Conservation (phyloP, 2,329 filamentous ascomycete genomes). For the Tolypocladium ophioglossoides region DNA sequence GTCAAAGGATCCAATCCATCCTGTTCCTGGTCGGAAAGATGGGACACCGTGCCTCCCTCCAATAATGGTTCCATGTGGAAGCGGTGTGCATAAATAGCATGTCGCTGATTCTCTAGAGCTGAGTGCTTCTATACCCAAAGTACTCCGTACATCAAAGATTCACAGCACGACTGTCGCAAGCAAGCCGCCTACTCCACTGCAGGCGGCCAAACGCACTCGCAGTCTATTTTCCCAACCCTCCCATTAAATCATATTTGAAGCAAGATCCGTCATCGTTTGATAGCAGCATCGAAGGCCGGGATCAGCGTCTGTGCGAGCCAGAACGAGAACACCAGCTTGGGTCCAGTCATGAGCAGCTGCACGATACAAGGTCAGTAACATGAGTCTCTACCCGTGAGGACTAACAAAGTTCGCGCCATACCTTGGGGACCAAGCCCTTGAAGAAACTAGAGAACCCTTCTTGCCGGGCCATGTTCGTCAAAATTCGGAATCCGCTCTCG, state of each 20-base stretch:
- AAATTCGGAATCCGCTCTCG: conserved; percentile 83
- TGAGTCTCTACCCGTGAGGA: not conserved
- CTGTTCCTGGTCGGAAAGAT: not conserved
- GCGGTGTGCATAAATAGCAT: not conserved
- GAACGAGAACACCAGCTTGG: conserved; percentile 98
- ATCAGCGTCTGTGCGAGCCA: conserved; percentile 98
- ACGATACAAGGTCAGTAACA: conserved; percentile 9
- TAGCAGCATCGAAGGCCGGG: conserved; percentile 63
- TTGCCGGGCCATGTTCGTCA: conserved; percentile 85
- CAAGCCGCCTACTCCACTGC: conserved; percentile 1
- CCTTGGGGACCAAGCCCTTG: conserved; percentile 93
- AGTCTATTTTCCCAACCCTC: not conserved
- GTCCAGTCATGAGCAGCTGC: conserved; percentile 91
- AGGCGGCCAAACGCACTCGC: not conserved
- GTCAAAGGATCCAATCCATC: not conserved
- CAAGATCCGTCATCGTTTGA: conserved; percentile 22
- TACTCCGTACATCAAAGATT: not conserved
- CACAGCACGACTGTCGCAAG: not conserved
- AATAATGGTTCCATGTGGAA: not conserved
- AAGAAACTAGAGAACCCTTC: conserved; percentile 86
- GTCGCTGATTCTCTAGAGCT: conserved; percentile 8
- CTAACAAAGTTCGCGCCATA: conserved; percentile 17
- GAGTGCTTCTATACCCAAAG: conserved; percentile 12
- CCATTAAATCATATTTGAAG: conserved; percentile 7
- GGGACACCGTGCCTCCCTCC: not conserved